phyloP scores from a whole-genome alignment of 345 rosid species.

The Bruguiera gymnorhiza region DNA sequence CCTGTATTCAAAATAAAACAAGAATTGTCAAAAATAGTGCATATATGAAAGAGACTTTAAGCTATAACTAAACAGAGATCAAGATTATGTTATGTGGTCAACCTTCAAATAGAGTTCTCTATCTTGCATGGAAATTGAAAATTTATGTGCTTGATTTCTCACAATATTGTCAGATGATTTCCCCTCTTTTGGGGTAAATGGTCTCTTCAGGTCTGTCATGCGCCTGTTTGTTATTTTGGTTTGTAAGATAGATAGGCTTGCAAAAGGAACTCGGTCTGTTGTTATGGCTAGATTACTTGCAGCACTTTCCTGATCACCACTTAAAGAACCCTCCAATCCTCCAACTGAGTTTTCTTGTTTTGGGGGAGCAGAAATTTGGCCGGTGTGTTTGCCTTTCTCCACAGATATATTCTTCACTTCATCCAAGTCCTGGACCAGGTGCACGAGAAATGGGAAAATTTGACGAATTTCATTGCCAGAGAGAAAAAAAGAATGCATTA shows the following conservation, averaged over 20 bases:
- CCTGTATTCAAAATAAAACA: slow-evolving; percentile 6
- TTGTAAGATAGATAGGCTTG: slow-evolving; percentile 35
- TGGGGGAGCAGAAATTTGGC: slow-evolving; percentile 42
- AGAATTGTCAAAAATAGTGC: background rate
- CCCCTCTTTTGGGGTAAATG: slow-evolving; percentile 33
- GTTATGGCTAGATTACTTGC: slow-evolving; percentile 34
- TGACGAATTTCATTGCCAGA: background rate
- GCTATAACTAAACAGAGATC: background rate
- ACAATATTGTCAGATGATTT: slow-evolving; percentile 38
- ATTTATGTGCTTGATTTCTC: slow-evolving; percentile 40
- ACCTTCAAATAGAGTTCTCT: slow-evolving; percentile 39
- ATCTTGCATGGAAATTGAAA: slow-evolving; percentile 34
- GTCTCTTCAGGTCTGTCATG: slow-evolving; percentile 52
- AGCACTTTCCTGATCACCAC: slow-evolving; percentile 39
- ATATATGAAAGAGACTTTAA: background rate
- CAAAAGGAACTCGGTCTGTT: slow-evolving; percentile 42
- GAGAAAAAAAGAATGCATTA: background rate
- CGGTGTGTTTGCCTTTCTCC: slow-evolving; percentile 8
- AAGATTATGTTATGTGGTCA: background rate
- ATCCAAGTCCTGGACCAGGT: slow-evolving; percentile 14
- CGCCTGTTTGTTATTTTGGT: slow-evolving; percentile 54
- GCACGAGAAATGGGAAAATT: background rate
- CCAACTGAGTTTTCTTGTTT: slow-evolving; percentile 44
- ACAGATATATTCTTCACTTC: slow-evolving; percentile 14
- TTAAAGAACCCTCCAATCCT: slow-evolving; percentile 37